Evolutionary conservation across 2,329 filamentous ascomycete species (phyloP).

Genomic region (Apiospora arundinis): DNA sequence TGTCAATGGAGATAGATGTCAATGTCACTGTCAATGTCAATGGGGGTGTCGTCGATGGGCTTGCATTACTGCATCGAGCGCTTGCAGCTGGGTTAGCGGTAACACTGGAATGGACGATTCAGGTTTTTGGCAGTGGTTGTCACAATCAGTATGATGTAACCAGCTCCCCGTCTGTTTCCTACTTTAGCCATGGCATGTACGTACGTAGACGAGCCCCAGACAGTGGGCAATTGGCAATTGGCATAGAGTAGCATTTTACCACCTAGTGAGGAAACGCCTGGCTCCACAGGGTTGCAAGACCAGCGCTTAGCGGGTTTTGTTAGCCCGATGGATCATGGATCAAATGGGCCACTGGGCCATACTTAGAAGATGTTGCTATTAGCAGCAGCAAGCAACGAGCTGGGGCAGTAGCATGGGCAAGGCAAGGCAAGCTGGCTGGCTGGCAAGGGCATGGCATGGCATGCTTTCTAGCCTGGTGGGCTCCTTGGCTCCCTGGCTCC

Average conservation of each 20-base stretch:
- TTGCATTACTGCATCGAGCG: constrained; percentile 4
- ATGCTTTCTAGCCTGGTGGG: neutral
- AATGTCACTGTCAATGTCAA: neutral
- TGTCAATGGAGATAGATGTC: too few relatives aligned
- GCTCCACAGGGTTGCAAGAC: constrained; percentile 18
- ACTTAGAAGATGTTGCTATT: constrained; percentile 10
- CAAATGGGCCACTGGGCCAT: neutral
- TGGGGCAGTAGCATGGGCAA: too few relatives aligned
- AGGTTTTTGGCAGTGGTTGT: constrained; percentile 8
- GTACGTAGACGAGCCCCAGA: constrained; percentile 3
- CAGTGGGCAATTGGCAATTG: constrained; percentile 14
- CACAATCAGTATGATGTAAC: constrained; percentile 4
- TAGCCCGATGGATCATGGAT: constrained; percentile 14
- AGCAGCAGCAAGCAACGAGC: neutral
- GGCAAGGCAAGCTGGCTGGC: too few relatives aligned
- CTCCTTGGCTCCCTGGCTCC: too few relatives aligned
- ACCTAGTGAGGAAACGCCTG: constrained; percentile 10
- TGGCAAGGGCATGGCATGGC: neutral
- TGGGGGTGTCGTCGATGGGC: neutral
- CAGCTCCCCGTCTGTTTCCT: constrained; percentile 6
- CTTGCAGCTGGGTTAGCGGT: constrained; percentile 6
- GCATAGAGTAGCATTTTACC: constrained; percentile 1
- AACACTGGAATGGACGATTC: neutral
- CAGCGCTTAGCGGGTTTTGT: constrained; percentile 10
- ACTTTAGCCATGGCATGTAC: constrained; percentile 2